These are phyloP conservation scores for Schwanniomyces pseudopolymorphus DNA, from an alignment of 805 yeast species.

Conservation along the genomic window DNA sequence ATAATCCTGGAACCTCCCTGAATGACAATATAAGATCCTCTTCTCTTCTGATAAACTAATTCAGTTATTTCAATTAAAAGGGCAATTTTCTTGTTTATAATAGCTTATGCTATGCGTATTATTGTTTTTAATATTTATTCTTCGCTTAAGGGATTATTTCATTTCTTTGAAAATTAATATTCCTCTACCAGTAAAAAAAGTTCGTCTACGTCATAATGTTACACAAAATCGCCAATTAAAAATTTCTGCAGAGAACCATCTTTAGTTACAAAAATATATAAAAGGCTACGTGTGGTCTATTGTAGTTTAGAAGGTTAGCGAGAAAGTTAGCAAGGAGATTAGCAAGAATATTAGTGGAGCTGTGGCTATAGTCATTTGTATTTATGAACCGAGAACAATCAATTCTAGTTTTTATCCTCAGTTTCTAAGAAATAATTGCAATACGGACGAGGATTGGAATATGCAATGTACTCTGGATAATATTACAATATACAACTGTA, in stretches of 20 bases:
- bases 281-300: too few species aligned
- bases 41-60: background rate
- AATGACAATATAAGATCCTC: background rate
- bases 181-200: constrained; percentile 1
- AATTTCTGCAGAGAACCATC: background rate
- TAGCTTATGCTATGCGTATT: background rate
- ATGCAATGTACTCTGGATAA: too few species aligned
- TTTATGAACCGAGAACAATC: too few species aligned
- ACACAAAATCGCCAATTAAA: constrained; percentile 6
- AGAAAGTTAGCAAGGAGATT: too few species aligned
- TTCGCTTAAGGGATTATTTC: constrained; percentile 1
- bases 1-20: background rate
- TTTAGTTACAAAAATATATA: too few species aligned
- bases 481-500: too few species aligned
- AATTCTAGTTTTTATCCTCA: too few species aligned
- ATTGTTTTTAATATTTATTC: background rate
- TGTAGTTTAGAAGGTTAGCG: too few species aligned
- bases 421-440: too few species aligned
- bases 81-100: background rate
- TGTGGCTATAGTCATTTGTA: too few species aligned
- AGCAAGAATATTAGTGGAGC: too few species aligned
- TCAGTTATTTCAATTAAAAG: background rate
- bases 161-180: constrained; percentile 1
- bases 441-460: too few species aligned
- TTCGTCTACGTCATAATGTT: constrained; percentile 10